These are phyloP conservation scores for Leucosporidium yakuticum DNA, from an alignment of 768 basidiomycete species.

Conservation along the genomic window DNA sequence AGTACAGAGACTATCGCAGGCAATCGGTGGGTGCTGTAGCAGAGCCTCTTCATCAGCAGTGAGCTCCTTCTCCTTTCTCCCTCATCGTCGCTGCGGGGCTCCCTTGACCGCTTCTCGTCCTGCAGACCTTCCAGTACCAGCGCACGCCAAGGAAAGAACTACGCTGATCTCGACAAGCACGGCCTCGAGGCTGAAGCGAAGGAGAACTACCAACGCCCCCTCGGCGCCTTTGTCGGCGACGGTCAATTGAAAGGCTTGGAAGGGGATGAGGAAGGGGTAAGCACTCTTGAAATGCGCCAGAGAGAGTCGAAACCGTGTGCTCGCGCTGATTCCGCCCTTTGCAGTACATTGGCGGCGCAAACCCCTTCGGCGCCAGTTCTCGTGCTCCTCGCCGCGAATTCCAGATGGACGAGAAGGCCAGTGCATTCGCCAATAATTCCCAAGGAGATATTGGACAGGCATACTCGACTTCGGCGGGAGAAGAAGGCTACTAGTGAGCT, in stretches of 20 bases:
- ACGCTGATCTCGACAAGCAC: neutral
- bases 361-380: constrained; percentile 6
- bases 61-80: no score
- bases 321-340: neutral
- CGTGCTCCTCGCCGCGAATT: neutral
- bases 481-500: constrained; percentile 16
- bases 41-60: no score
- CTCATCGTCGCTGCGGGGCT: no score
- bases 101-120: no score
- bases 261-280: constrained; percentile 17
- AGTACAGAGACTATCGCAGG: no score
- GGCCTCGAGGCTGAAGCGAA: constrained; percentile 15
- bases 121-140: no score
- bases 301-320: no score
- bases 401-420: neutral
- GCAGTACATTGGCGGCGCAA: constrained; percentile 14
- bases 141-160: constrained; percentile 7
- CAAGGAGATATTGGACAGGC: neutral
- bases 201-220: constrained; percentile 19
- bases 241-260: constrained; percentile 10
- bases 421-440: neutral
- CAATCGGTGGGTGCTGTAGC: no score
- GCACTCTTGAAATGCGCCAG: no score
- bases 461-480: neutral
- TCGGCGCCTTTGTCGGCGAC: constrained; percentile 19